Evolutionary conservation across 306 rosid species (phyloP).

Genomic region (peach (Prunus persica)): DNA sequence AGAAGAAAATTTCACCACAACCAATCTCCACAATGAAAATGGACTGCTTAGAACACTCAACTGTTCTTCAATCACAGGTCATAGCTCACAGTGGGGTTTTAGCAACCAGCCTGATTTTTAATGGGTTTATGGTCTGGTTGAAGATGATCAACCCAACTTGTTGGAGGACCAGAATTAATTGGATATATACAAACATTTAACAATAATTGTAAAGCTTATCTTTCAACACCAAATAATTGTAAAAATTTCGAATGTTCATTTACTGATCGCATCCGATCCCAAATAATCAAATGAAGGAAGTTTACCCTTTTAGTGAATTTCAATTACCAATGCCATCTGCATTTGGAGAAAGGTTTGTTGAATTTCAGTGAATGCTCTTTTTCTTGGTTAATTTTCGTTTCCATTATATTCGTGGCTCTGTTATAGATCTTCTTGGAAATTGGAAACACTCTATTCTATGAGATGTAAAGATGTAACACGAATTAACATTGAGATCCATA

Average conservation of each 20-base stretch:
- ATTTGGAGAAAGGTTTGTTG: background rate
- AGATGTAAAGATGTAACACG: background rate
- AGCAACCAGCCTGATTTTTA: background rate
- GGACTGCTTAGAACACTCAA: background rate
- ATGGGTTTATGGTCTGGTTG: background rate
- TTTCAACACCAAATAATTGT: background rate
- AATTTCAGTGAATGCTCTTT: background rate
- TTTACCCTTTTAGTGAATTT: background rate
- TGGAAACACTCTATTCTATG: background rate
- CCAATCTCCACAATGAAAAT: background rate
- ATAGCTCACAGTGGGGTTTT: background rate
- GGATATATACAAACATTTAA: background rate
- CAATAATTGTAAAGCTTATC: background rate
- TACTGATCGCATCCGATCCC: background rate
- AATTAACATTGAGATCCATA: background rate
- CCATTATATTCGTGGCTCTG: background rate
- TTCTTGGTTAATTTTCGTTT: background rate
- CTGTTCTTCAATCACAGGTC: background rate
- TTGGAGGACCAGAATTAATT: background rate
- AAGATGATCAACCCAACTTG: slow-evolving; percentile 3
- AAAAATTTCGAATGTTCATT: background rate
- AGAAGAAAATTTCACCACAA: background rate
- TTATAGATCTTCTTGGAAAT: background rate
- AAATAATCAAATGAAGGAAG: background rate
- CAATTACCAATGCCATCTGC: background rate